Evolutionary conservation across 805 yeast genomes (phyloP), one percentile per base, ranked within the genome.

Genomic region (Clavispora asparagi): DNA sequence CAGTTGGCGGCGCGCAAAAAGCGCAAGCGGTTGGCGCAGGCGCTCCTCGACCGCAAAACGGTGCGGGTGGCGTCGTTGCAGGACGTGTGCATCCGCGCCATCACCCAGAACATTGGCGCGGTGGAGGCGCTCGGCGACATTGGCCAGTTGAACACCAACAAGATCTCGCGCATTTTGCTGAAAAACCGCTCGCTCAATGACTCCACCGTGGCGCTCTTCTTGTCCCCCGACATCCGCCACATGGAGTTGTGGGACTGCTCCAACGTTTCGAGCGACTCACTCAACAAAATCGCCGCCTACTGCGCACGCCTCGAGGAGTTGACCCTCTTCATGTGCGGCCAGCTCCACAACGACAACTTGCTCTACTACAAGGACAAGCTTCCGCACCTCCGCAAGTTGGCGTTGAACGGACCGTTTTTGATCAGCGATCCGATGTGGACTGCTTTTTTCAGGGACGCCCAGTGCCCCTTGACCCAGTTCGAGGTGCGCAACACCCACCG

Each of bases 201-300:
- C 51, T 68, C 76, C 14, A 90, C 97, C 0, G 63, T 91, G 60
- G 68, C 82, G 40, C 70, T 94, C 41, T 92, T 94, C 59, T 67
- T 94, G 43, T 80, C 81, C 40, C 76, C 88, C 0, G 72, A 76
- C 13, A 61, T 81, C 41, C 76, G 65, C 45, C 62, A 67, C 4
- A 65, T 94, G 27, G 86, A 86, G 51, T 81, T 94, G 51, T 88
- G 96, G 90, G 99, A 94, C 65, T 94, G 99, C 62, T 89, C 97
- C 0, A 82, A 81, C 41, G 73, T 94, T 14, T 78, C 81, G 23
- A 74, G 76, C 36, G 84, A 78, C 49, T 78, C 94, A 0, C 75
- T 83, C 50, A 77, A 78, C 55, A 74, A 81, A 52, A 79, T 94
- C 33, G 90, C 91, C 0, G 73, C 95, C 0, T 85, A 69, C 60